phyloP scores from a whole-genome alignment of 306 rosid species.

The Castanea sativa region DNA sequence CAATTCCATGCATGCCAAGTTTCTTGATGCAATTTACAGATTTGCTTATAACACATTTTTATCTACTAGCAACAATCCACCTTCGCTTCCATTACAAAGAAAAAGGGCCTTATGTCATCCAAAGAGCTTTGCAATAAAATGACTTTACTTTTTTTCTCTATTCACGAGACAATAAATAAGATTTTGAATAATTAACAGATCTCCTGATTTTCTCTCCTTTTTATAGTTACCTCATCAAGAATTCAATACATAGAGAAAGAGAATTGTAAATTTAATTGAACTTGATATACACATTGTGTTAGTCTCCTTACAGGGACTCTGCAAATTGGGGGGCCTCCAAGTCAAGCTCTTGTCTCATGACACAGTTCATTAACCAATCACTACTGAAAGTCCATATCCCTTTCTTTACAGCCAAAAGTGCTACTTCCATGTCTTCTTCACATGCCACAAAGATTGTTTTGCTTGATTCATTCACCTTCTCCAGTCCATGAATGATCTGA shows the following conservation, averaged over 20 bases:
- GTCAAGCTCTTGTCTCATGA: constrained; percentile 87
- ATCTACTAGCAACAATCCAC: too few relatives aligned
- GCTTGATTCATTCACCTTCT: constrained; percentile 46
- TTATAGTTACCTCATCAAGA: neutral
- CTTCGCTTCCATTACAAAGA: neutral
- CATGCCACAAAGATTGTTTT: constrained; percentile 64
- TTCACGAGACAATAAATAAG: neutral
- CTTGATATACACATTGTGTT: neutral
- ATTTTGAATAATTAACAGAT: neutral
- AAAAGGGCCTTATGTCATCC: neutral
- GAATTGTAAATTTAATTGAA: neutral
- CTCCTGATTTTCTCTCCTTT: neutral
- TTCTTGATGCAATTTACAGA: too few relatives aligned
- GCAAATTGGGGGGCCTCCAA: constrained; percentile 77
- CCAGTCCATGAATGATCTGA: constrained; percentile 49
- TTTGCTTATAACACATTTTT: too few relatives aligned
- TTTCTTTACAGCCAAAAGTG: constrained; percentile 58
- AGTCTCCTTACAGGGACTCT: constrained; percentile 50
- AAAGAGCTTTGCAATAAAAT: neutral
- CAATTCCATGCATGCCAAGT: too few relatives aligned
- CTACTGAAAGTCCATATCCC: constrained; percentile 69
- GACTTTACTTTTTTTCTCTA: neutral
- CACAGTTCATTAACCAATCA: constrained; percentile 89
- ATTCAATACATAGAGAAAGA: neutral
- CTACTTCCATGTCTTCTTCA: constrained; percentile 78